phyloP scores from a whole-genome alignment of 805 yeast species.

The Candida namnaoensis region DNA sequence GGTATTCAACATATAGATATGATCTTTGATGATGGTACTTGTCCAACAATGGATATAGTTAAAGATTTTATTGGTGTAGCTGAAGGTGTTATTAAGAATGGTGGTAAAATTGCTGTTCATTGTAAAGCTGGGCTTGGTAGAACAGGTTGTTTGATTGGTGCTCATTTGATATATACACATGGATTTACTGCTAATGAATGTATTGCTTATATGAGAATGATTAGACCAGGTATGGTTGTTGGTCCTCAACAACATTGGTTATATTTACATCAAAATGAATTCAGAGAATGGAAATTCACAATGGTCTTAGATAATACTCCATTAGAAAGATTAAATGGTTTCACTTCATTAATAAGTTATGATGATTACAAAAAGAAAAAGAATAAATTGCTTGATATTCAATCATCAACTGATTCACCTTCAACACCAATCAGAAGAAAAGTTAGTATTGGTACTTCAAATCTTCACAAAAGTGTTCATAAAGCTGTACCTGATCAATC shows the following conservation, averaged over 20 bases:
- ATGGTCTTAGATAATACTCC: constrained; percentile 71
- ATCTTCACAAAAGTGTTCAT: constrained; percentile 53
- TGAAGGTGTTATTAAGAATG: constrained; percentile 74
- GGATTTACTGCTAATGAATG: constrained; percentile 97
- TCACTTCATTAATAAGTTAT: constrained; percentile 50
- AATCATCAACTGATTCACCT: constrained; percentile 28
- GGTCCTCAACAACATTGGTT: constrained; percentile 99
- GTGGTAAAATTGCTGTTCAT: constrained; percentile 97
- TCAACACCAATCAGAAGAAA: constrained; percentile 71
- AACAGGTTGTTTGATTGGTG: constrained; percentile 97
- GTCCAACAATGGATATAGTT: constrained; percentile 91
- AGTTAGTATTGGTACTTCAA: constrained; percentile 58
- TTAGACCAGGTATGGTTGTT: constrained; percentile 99
- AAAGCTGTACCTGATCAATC: constrained; percentile 85
- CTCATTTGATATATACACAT: constrained; percentile 90
- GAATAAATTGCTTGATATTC: constrained; percentile 20
- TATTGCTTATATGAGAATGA: constrained; percentile 91
- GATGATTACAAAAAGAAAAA: constrained; percentile 53
- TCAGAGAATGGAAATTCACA: constrained; percentile 92
- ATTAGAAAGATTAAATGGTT: constrained; percentile 58
- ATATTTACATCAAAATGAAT: constrained; percentile 90
- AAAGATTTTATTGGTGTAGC: constrained; percentile 92
- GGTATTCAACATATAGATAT: constrained; percentile 89
- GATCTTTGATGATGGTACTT: constrained; percentile 97
- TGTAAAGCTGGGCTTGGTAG: constrained; percentile 98